phyloP scores from a whole-genome alignment of 2,329 filamentous ascomycete species.

The Penicillium sp. region DNA sequence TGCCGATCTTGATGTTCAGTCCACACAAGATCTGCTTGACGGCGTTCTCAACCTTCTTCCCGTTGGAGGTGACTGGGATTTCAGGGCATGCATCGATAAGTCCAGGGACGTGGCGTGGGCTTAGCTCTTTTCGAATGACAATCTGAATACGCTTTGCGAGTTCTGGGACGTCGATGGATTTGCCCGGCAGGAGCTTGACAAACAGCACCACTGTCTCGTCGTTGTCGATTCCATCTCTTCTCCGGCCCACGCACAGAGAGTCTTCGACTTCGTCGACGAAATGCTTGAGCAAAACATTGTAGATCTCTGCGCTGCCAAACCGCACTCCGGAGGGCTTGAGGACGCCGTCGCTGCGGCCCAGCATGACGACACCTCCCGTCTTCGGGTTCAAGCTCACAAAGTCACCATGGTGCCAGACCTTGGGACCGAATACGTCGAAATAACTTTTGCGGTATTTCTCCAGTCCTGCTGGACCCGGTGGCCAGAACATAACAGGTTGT shows the following conservation, averaged over 20 bases:
- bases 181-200: conserved; percentile 59
- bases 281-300: conserved; percentile 82
- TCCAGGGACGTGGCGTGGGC: conserved; percentile 80
- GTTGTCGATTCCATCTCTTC: conserved; percentile 60
- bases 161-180: conserved; percentile 47
- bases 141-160: conserved; percentile 60
- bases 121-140: conserved; percentile 69
- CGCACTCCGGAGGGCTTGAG: conserved; percentile 86
- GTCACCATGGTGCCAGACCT: conserved; percentile 87
- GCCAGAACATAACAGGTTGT: conserved; percentile 84
- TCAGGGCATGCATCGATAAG: conserved; percentile 76
- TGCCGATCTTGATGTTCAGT: conserved; percentile 77
- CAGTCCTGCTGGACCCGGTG: conserved; percentile 57
- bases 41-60: conserved; percentile 96
- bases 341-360: conserved; percentile 86
- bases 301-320: conserved; percentile 92
- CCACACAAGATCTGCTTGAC: conserved; percentile 95
- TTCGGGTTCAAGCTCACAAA: conserved; percentile 67
- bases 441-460: conserved; percentile 78
- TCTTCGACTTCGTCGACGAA: conserved; percentile 76
- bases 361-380: conserved; percentile 79
- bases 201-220: conserved; percentile 90
- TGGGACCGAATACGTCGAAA: conserved; percentile 70
- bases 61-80: conserved; percentile 87
- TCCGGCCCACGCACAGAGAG: conserved; percentile 76